Percentiles rank a stretch among this genome's conserved stretches.
phyloP scores from a whole-genome alignment of 2,329 filamentous ascomycete genomes.

The Talaromyces verruculosus region DNA sequence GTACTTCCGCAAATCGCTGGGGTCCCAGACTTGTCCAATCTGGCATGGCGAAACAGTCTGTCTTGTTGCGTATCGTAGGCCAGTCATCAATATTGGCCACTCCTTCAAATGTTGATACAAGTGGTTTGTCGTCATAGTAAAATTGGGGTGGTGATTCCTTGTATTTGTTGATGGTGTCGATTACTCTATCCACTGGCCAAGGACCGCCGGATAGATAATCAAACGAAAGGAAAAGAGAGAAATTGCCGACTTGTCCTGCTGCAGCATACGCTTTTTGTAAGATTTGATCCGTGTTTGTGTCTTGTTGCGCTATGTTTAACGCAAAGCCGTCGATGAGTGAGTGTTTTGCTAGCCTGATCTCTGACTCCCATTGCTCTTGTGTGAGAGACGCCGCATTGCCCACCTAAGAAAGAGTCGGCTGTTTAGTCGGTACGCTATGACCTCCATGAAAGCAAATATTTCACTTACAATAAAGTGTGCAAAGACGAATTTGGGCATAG shows the following conservation, averaged over 20 bases:
- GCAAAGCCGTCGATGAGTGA: constrained; percentile 45
- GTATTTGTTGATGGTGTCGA: constrained; percentile 31
- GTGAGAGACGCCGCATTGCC: constrained; percentile 26
- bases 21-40: constrained; percentile 45
- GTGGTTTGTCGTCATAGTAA: constrained; percentile 31
- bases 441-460: neutral
- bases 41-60: constrained; percentile 48
- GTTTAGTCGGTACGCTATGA: neutral
- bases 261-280: constrained; percentile 31
- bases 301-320: constrained; percentile 38
- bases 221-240: constrained; percentile 41
- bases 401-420: constrained; percentile 25
- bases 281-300: constrained; percentile 26
- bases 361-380: constrained; percentile 23
- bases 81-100: constrained; percentile 45
- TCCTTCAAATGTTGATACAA: constrained; percentile 51
- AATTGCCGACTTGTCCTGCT: constrained; percentile 28
- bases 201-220: constrained; percentile 38
- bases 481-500: constrained; percentile 26
- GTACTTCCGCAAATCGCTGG: constrained; percentile 28
- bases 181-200: constrained; percentile 33
- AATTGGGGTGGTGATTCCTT: constrained; percentile 31
- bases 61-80: constrained; percentile 27
- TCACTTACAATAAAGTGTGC: constrained; percentile 32
- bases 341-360: constrained; percentile 39